Conservation (phyloP, 768 basidiomycete species). For the Mycena venus region DNA sequence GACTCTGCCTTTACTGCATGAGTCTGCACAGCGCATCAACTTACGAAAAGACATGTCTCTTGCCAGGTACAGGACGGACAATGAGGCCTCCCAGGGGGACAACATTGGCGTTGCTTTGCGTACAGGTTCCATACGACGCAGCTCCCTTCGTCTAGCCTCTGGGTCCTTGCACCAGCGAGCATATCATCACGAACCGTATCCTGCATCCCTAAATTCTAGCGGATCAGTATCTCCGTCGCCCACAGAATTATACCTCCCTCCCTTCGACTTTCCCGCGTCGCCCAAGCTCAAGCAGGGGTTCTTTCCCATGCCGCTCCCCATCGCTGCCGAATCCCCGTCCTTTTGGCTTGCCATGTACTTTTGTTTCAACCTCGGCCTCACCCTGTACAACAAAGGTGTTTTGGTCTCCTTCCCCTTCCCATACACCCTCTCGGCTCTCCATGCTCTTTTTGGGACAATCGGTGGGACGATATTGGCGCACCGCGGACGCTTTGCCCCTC, state of each 20-base stretch:
- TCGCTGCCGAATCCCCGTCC: slow-evolving; percentile 39
- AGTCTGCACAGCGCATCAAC: slow-evolving; percentile 18
- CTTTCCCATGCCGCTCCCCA: background rate
- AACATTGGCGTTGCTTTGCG: background rate
- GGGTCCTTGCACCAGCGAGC: slow-evolving; percentile 29
- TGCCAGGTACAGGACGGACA: slow-evolving; percentile 6
- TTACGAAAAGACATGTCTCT: background rate
- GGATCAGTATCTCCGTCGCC: slow-evolving; percentile 18
- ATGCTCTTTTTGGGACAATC: slow-evolving; percentile 87
- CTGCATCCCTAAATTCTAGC: slow-evolving; percentile 3
- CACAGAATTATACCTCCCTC: slow-evolving; percentile 30
- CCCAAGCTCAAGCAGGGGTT: slow-evolving; percentile 23
- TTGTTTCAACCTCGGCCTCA: slow-evolving; percentile 89
- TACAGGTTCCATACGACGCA: background rate
- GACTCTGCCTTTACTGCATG: slow-evolving; percentile 5
- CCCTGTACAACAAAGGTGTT: slow-evolving; percentile 95
- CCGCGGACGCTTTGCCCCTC: slow-evolving; percentile 69
- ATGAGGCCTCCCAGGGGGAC: background rate
- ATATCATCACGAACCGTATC: slow-evolving; percentile 39
- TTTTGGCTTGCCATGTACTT: slow-evolving; percentile 90
- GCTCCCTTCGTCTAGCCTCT: slow-evolving; percentile 16
- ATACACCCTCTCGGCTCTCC: slow-evolving; percentile 93
- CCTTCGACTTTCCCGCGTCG: slow-evolving; percentile 21
- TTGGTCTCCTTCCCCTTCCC: slow-evolving; percentile 95
- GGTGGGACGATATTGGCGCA: slow-evolving; percentile 59